Evolutionary conservation across 441 rosid species (phyloP), one percentile per base, ranked within the genome.

Genomic region (Euphorbia schlechtendalii): DNA sequence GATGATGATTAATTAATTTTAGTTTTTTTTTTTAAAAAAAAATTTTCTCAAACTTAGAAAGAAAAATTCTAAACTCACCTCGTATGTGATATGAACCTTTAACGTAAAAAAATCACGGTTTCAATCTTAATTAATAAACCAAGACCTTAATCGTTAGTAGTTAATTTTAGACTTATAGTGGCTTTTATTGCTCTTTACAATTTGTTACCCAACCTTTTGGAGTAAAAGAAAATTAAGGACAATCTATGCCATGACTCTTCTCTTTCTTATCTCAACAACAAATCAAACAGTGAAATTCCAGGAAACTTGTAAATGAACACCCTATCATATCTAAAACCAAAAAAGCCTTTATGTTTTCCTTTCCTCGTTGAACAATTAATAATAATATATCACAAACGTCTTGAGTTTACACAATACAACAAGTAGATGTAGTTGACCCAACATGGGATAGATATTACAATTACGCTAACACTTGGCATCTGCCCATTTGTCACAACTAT

Each of bases 381-480:
- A n/a, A n/a, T n/a, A 46, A 11, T 11, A 14, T 46, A 46, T 12
- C 4, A 13, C 3, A 46, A 46, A 46, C 52, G 52, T 46, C 52
- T 11, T 46, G 52, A 46, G 52, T 46, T 46, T 12, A 46, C 52
- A 46, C 17, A 46, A 36, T 36, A 36, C 9, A 36, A n/a, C n/a
- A n/a, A n/a, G n/a, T 36, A 36, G 4, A 36, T 59, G 32, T 63
- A 48, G 66, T 63, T 63, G 18, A 63, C 66, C 66, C 66, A 63
- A 49, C 56, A 46, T 46, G 43, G 22, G 60, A 56, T n/a, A 21
- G 15, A 48, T 46, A 13, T 12, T 18, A 6, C 8, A n/a, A n/a
- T n/a, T 8, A 5, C 8, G 40, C 40, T 3, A 36, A 36, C 40
- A 36, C 40, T 36, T 36, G 40, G 40, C 40, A 36, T 36, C 5